Base-by-base conservation (phyloP, 1,139 yeast genomes). In the Candida dubliniensis region DNA sequence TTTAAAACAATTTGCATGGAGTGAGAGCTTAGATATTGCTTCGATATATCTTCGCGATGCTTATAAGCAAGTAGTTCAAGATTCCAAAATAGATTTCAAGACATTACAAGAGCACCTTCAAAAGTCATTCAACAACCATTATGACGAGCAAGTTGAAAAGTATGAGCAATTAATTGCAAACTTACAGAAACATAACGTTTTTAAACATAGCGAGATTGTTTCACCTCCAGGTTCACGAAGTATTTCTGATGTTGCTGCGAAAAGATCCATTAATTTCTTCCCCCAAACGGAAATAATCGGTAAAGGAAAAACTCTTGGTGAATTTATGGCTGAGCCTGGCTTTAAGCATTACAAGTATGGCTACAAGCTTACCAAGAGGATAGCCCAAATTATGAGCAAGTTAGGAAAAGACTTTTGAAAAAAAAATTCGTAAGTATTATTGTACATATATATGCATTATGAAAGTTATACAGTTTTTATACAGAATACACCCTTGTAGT, bases 141-240 rank as follows among this genome's bases (percentile, higher is more conserved):
- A 61, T 47, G 58, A 63, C 39, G 25, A 31, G 1, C 55, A 54
- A 34, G 52, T 61, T 2, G 15, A 36, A 1, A 52, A 45, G n/a
- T 63, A 61, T 42, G 34, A 47, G 5, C 24, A 36, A 4, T 43
- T 71, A 8, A 35, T 58, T 2, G 31, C 39, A 4, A 12, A 40
- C 2, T 44, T 71, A 30, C 46, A 57, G 6, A 34, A 49, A 2
- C 54, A 62, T 8, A 40, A 51, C 1, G 61, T 71, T 0, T 59
- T 62, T 42, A 61, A 63, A 44, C 77, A 74, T 49, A 59, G 71
- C 2, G 76, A 72, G 40, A 48, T 73, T 8, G 66, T 43, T 8
- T 8, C 43, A 23, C 43, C 47, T 24, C 9, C 42, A 36, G 26
- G 31, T 26, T n/a, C 35, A 10, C 34, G 25, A 3, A 12, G 36